Conservation (phyloP, 208 protist genomes). For the Leishmania arabica region DNA sequence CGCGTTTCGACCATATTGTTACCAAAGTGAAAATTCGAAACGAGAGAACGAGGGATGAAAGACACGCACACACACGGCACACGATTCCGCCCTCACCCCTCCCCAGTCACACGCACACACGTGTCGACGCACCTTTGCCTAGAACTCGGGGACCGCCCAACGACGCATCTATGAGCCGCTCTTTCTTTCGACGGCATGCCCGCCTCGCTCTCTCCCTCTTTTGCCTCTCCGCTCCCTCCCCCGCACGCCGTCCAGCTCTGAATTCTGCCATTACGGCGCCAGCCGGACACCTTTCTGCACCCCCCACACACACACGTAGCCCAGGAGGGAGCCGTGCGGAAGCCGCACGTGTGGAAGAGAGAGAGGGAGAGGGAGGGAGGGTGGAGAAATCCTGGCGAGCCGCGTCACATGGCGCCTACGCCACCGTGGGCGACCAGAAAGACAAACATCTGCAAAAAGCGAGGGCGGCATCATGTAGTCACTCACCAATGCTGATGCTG, state of each 20-base stretch:
- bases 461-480: not conserved
- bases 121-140: not conserved
- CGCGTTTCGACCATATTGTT: conserved; percentile 29
- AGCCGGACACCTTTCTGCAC: not conserved
- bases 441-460: not conserved
- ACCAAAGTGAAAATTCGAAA: conserved; percentile 36
- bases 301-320: not conserved
- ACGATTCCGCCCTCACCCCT: not conserved
- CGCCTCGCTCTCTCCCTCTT: not conserved
- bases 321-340: not conserved
- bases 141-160: not conserved
- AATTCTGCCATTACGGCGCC: not conserved
- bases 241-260: not conserved
- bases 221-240: not conserved
- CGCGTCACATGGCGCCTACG: not conserved
- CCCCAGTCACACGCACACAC: no score
- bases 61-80: not conserved
- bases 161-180: not conserved
- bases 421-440: not conserved
- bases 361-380: not conserved
- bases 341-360: not conserved
- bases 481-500: not conserved
- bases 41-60: not conserved
- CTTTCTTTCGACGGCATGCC: not conserved
- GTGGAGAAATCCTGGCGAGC: not conserved